Base-by-base conservation (phyloP, 2,329 filamentous ascomycete species). In the Venturia carpophila region DNA sequence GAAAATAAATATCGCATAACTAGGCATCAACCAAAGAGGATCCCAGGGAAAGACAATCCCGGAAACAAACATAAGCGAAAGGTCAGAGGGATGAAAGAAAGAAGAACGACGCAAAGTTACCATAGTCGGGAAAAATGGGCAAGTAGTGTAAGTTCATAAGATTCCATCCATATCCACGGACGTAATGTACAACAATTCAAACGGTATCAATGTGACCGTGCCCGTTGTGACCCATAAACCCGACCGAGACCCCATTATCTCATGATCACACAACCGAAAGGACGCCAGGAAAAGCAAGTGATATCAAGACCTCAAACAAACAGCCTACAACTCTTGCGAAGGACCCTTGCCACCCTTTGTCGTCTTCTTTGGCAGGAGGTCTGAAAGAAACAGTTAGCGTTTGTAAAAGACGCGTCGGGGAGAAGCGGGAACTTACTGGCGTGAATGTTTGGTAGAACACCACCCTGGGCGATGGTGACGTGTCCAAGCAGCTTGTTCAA, bases 331-430 rank as follows among this genome's bases (percentile, higher is more conserved):
- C 84, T 97, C 92, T 83, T 96, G 92, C 83, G 91, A 96, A 73
- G 87, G 84, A 78, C 87, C 88, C 88, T 96, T 96, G 82, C 90
- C 90, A 78, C 84, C 84, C 90, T 97, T 97, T 79, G 87, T 85
- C 66, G 94, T 96, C 91, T 97, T 97, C 92, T 99, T 97, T 77
- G 94, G 94, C 71, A 99, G 87, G 69, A 99, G 89, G 83, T 99
- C 93, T 96, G 75, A 64, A 73, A 71, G 69, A 65, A 65, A 62
- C 66, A 67, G 75, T 84, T 73, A 66, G 64, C 19, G 24, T 19
- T 15, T 62, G 45, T 1, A 13, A 7, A 49, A 66, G 65, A 42
- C 17, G 61, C 19, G 17, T 63, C 19, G n/a, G 55, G 60, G 15
- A 34, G 21, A n/a, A 55, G 58, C 68, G 39, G 66, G 67, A 70